phyloP scores from a whole-genome alignment of 1,284 basidiomycete species.

The Cystobasidiaceae sp. region DNA sequence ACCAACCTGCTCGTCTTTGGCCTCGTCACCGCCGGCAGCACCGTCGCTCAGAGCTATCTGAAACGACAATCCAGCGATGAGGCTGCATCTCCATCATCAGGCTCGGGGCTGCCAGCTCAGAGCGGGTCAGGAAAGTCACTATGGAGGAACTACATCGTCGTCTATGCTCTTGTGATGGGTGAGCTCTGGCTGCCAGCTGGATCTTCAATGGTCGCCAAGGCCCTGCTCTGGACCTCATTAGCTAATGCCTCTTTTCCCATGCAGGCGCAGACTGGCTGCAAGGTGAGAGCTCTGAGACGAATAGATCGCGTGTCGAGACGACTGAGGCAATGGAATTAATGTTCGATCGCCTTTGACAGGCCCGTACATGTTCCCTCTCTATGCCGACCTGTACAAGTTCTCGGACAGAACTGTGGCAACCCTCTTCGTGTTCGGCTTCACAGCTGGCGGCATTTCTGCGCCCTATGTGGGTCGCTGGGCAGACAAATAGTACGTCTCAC shows the following conservation, averaged over 20 bases:
- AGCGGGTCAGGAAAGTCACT: conserved; percentile 18
- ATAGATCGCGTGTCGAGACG: background rate
- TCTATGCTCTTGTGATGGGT: conserved; percentile 32
- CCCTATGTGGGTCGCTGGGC: conserved; percentile 69
- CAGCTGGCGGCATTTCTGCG: conserved; percentile 62
- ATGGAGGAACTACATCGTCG: conserved; percentile 23
- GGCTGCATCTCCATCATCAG: background rate
- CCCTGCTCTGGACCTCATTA: background rate
- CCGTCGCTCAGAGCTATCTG: conserved; percentile 28
- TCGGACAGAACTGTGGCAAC: conserved; percentile 61
- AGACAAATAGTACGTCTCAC: conserved; percentile 59
- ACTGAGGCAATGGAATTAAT: background rate
- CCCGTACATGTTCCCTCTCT: conserved; percentile 55
- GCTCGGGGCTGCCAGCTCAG: background rate
- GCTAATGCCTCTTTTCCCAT: too few relatives aligned
- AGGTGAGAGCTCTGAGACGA: background rate
- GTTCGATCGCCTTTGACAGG: background rate
- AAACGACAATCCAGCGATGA: conserved; percentile 1
- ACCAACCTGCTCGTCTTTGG: conserved; percentile 21
- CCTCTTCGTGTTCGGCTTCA: conserved; percentile 65
- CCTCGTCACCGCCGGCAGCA: conserved; percentile 19
- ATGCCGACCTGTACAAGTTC: conserved; percentile 62
- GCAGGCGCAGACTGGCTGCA: conserved; percentile 30
- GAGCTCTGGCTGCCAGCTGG: background rate
- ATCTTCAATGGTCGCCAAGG: background rate